phyloP scores from a whole-genome alignment of 2,329 filamentous ascomycete species.

The Zymoseptoria passerinii region DNA sequence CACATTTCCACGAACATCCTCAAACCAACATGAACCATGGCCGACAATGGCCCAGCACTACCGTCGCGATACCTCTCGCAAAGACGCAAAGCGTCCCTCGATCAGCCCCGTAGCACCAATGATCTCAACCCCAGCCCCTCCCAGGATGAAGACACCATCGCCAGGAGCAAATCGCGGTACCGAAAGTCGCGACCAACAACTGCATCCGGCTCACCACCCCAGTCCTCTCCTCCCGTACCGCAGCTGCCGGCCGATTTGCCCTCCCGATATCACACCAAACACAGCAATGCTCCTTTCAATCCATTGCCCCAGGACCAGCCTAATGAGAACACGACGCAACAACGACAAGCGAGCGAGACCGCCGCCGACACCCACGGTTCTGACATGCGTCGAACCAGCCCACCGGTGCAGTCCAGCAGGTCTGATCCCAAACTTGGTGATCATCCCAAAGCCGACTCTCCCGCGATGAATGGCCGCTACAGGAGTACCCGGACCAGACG shows the following conservation, averaged over 20 bases:
- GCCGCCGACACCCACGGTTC: neutral
- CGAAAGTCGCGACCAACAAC: constrained; percentile 18
- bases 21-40: constrained; percentile 15
- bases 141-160: constrained; percentile 16
- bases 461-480: constrained; percentile 1
- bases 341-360: constrained; percentile 8
- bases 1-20: neutral
- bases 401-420: constrained; percentile 9
- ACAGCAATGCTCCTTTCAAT: constrained; percentile 10
- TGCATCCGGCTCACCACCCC: constrained; percentile 1
- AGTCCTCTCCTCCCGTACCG: constrained; percentile 1
- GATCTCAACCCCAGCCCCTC: constrained; percentile 7
- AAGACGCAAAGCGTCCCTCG: constrained; percentile 11
- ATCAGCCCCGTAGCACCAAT: constrained; percentile 2
- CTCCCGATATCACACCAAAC: constrained; percentile 17
- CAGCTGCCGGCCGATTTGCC: constrained; percentile 10
- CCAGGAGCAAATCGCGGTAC: constrained; percentile 27
- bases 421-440: constrained; percentile 1
- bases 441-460: neutral
- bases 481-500: neutral
- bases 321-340: constrained; percentile 8
- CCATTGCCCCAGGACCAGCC: constrained; percentile 12
- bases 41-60: constrained; percentile 4
- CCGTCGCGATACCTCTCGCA: constrained; percentile 18
- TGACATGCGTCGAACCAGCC: neutral